Base-by-base conservation (phyloP, 495 filamentous ascomycete genomes). In the Xylaria cubensis region DNA sequence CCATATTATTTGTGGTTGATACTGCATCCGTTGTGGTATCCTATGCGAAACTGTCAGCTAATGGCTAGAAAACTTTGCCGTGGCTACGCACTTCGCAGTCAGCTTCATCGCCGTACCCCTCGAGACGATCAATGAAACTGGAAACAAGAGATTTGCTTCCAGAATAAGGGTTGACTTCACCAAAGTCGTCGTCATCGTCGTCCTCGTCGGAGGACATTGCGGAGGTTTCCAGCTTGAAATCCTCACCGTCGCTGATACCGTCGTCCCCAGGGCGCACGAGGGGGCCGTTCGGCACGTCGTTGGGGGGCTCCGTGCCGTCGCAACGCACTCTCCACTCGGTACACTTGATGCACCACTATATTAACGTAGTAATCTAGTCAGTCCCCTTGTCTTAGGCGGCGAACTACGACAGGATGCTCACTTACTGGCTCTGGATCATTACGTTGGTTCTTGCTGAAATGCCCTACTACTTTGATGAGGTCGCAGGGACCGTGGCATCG, bases 401-500 rank as follows among this genome's bases (percentile, higher is more conserved):
- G 13, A 36, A 55, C 24, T 3, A 29, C 65, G 51, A 70, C n/a
- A 34, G 50, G 51, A n/a, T 48, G 42, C 26, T 61, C 34, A 78
- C 86, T 79, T 82, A 90, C 90, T 3, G 86, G 82, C 13, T 76
- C 73, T 13, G 86, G 83, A 1, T 78, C 79, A 24, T 84, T 82
- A 0, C 90, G 84, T 71, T 91, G 88, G 32, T 71, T 79, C 72
- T 89, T 91, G 55, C 87, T 86, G 76, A 92, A 94, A 0, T 81
- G 77, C 0, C 87, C 81, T 1, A 88, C 64, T 0, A 74, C 72
- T 74, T 89, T 89, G 34, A 74, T 75, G 41, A 80, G 59, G 19
- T 77, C 75, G 72, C 92, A 94, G 32, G 82, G 81, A 4, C 85
- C 84, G 10, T 79, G 10, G 75, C 85, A 87, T 17, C 76, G 59